A percentile compares a stretch with the other conserved stretches of the same genome.
Conservation (phyloP, 2,329 filamentous ascomycete genomes). For the Scedosporium apiospermum region DNA sequence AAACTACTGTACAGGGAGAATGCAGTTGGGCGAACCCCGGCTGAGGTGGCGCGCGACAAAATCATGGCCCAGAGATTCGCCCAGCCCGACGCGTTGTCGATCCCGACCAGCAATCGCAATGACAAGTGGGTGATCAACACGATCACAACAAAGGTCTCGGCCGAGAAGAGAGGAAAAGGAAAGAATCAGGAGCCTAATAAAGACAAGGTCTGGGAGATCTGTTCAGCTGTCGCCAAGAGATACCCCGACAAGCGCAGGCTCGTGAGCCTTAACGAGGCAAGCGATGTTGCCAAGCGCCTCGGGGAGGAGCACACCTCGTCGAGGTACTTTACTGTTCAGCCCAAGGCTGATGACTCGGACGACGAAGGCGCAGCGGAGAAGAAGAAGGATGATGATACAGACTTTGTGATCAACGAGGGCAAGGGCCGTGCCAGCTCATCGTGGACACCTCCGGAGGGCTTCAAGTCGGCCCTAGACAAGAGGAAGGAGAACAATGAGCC, state of each 20-base stretch:
- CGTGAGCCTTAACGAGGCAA: constrained; percentile 45
- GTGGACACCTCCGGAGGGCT: constrained; percentile 12
- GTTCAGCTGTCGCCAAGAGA: constrained; percentile 11
- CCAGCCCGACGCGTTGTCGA: constrained; percentile 9
- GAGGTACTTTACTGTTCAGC: constrained; percentile 25
- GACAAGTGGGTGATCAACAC: not conserved
- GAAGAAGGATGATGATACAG: constrained; percentile 11
- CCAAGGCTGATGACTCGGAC: constrained; percentile 16
- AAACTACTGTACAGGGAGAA: constrained; percentile 62
- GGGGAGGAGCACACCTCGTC: constrained; percentile 36
- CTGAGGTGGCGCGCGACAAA: constrained; percentile 53
- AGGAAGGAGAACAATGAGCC: constrained; percentile 7
- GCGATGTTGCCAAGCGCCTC: constrained; percentile 47
- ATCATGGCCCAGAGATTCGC: constrained; percentile 31
- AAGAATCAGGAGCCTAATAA: not conserved
- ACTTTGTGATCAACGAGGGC: constrained; percentile 21
- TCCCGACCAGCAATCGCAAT: not conserved
- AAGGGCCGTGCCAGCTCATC: constrained; percentile 2
- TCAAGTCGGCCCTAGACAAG: constrained; percentile 9
- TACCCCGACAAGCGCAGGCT: constrained; percentile 33
- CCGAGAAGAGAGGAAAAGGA: not conserved
- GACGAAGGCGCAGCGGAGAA: constrained; percentile 15
- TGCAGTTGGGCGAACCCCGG: constrained; percentile 63
- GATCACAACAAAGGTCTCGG: not conserved
- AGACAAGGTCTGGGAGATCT: constrained; percentile 4